These are phyloP conservation scores for Decorospora gaudefroyi DNA, from an alignment of 2,329 filamentous ascomycete genomes.

Conservation along the genomic window DNA sequence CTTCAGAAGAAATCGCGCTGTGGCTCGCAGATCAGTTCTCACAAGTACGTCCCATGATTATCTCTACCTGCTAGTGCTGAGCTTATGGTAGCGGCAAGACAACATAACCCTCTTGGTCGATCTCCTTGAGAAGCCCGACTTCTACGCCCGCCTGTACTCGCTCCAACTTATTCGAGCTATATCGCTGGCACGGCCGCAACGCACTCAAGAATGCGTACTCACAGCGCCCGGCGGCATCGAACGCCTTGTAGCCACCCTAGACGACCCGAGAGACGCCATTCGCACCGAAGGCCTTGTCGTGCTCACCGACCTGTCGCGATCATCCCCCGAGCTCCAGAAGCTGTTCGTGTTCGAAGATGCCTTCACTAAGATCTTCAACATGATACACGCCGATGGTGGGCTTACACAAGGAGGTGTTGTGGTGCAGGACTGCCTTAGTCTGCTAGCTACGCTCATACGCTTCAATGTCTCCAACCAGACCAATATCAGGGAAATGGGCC, in stretches of 20 bases:
- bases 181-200: slow-evolving; percentile 79
- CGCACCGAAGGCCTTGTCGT: slow-evolving; percentile 83
- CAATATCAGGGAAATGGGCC: slow-evolving; percentile 88
- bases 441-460: slow-evolving; percentile 85
- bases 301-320: slow-evolving; percentile 83
- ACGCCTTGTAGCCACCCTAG: slow-evolving; percentile 78
- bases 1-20: slow-evolving; percentile 91
- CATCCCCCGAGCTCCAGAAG: slow-evolving; percentile 88
- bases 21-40: slow-evolving; percentile 99
- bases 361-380: slow-evolving; percentile 81
- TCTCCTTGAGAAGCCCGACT: slow-evolving; percentile 83
- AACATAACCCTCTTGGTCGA: slow-evolving; percentile 91
- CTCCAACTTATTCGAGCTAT: slow-evolving; percentile 88
- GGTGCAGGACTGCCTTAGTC: slow-evolving; percentile 89
- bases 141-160: slow-evolving; percentile 88
- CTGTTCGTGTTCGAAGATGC: slow-evolving; percentile 94
- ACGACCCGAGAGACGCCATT: slow-evolving; percentile 83
- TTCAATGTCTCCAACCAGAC: slow-evolving; percentile 92
- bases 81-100: slow-evolving; percentile 75
- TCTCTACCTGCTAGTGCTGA: slow-evolving; percentile 51
- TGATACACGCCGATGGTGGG: slow-evolving; percentile 81
- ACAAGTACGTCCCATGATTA: slow-evolving; percentile 61
- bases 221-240: slow-evolving; percentile 87
- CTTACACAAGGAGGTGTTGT: slow-evolving; percentile 80
- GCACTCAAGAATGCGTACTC: slow-evolving; percentile 93